phyloP scores from a whole-genome alignment of 495 filamentous ascomycete species.

The Aspergillus leporis region DNA sequence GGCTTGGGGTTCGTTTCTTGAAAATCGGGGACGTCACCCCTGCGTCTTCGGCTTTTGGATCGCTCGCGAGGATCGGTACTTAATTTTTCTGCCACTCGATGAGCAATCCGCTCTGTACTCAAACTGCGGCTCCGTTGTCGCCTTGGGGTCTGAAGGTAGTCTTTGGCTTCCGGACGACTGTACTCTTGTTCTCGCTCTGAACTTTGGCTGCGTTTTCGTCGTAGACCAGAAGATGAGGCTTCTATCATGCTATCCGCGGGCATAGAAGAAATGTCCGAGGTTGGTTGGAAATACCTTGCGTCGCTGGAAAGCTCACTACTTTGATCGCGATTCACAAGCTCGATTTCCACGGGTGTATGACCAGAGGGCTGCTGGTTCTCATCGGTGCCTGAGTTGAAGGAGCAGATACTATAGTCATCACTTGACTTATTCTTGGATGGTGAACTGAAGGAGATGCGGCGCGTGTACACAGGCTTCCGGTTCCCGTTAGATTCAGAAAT shows the following conservation, averaged over 20 bases:
- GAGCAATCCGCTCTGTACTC: constrained; percentile 70
- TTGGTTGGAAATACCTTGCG: constrained; percentile 55
- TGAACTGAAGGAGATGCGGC: constrained; percentile 61
- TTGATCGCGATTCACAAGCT: constrained; percentile 64
- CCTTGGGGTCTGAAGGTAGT: constrained; percentile 64
- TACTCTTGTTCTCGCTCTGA: constrained; percentile 43
- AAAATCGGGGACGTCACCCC: constrained; percentile 63
- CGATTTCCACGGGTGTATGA: constrained; percentile 77
- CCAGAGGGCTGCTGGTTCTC: constrained; percentile 70
- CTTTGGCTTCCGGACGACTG: constrained; percentile 45
- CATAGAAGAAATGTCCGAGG: constrained; percentile 90
- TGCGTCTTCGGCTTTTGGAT: constrained; percentile 53
- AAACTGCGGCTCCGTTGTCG: constrained; percentile 69
- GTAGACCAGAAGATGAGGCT: constrained; percentile 50
- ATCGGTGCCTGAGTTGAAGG: constrained; percentile 72
- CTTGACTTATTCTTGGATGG: constrained; percentile 53
- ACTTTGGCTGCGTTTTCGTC: constrained; percentile 60
- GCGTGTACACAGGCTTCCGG: constrained; percentile 64
- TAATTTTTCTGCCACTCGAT: constrained; percentile 70
- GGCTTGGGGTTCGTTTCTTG: constrained; percentile 56
- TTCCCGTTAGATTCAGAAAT: constrained; percentile 73
- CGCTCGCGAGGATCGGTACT: constrained; percentile 50
- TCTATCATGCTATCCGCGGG: constrained; percentile 90
- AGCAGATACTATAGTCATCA: constrained; percentile 60
- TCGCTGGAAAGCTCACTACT: constrained; percentile 63